phyloP scores from a whole-genome alignment of 2,329 filamentous ascomycete genomes.

The Kalaharituber pfeilii region DNA sequence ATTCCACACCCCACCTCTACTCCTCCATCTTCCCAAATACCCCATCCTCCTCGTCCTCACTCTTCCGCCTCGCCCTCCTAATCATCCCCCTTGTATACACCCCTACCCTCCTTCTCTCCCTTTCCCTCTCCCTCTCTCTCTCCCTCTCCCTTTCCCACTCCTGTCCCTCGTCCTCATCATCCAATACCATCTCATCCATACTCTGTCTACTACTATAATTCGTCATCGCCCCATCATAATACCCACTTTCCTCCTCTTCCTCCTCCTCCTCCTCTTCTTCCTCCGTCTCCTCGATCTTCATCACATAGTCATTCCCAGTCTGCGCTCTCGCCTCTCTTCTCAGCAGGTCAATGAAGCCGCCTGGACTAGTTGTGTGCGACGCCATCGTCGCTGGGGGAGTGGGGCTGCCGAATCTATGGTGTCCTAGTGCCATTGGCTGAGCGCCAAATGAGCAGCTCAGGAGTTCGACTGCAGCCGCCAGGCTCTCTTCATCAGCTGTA shows the following conservation, averaged over 20 bases:
- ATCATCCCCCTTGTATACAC: constrained; percentile 50
- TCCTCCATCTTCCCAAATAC: constrained; percentile 96
- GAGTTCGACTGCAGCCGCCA: constrained; percentile 78
- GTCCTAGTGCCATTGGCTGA: constrained; percentile 40
- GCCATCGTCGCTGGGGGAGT: constrained; percentile 45
- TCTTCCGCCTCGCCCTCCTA: constrained; percentile 54
- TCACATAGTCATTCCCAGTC: constrained; percentile 35
- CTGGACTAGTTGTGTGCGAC: constrained; percentile 30
- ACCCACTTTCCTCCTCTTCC: constrained; percentile 4
- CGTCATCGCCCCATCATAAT: constrained; percentile 16
- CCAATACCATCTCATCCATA: constrained; percentile 30
- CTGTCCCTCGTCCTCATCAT: constrained; percentile 48
- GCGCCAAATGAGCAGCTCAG: constrained; percentile 85
- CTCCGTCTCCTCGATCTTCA: constrained; percentile 48
- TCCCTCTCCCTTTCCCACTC: constrained; percentile 42
- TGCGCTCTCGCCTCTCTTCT: neutral
- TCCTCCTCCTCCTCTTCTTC: constrained; percentile 11
- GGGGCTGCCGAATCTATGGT: constrained; percentile 45
- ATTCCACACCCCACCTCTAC: too few relatives aligned
- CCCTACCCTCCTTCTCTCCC: constrained; percentile 51
- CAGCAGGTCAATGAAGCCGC: constrained; percentile 31
- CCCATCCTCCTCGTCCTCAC: constrained; percentile 83
- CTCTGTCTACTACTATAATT: constrained; percentile 28
- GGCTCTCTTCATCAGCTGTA: constrained; percentile 59
- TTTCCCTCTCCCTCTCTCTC: constrained; percentile 42